Conservation (phyloP, 1,139 yeast genomes). For the Hyphopichia khmerensis region DNA sequence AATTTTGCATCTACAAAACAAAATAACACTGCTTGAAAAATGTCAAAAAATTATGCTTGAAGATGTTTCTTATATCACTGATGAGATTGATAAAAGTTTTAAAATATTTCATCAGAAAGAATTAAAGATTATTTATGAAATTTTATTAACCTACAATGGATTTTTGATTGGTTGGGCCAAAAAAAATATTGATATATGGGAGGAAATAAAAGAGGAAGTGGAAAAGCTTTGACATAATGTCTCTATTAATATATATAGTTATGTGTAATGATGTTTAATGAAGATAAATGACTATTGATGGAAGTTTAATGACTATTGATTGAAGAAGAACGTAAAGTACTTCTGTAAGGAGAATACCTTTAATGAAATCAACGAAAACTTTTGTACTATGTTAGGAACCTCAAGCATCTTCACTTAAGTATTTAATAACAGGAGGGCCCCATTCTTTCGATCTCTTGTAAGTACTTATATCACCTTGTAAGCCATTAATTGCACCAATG, state of each 20-base stretch:
- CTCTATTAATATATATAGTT: not conserved
- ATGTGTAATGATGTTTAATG: not conserved
- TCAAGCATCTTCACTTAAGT: constrained; percentile 15
- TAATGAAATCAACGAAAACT: no score
- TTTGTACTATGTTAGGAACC: not conserved
- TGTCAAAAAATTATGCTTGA: constrained; percentile 58
- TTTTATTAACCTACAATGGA: constrained; percentile 52
- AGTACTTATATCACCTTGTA: constrained; percentile 36
- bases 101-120: constrained; percentile 51
- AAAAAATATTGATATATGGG: constrained; percentile 72
- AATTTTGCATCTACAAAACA: constrained; percentile 50
- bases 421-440: constrained; percentile 38
- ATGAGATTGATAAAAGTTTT: constrained; percentile 50
- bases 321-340: no score
- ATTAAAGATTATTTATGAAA: constrained; percentile 41
- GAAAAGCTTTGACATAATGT: constrained; percentile 15
- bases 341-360: no score
- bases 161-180: constrained; percentile 68
- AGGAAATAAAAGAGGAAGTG: constrained; percentile 55
- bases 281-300: not conserved
- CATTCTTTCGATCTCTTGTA: constrained; percentile 42
- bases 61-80: constrained; percentile 55
- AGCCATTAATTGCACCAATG: constrained; percentile 39
- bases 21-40: constrained; percentile 53
- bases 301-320: no score